Evolutionary conservation across 352 stramenopile genomes (phyloP), one percentile per base, ranked within the genome.

Genomic region (Phytophthora europaea): DNA sequence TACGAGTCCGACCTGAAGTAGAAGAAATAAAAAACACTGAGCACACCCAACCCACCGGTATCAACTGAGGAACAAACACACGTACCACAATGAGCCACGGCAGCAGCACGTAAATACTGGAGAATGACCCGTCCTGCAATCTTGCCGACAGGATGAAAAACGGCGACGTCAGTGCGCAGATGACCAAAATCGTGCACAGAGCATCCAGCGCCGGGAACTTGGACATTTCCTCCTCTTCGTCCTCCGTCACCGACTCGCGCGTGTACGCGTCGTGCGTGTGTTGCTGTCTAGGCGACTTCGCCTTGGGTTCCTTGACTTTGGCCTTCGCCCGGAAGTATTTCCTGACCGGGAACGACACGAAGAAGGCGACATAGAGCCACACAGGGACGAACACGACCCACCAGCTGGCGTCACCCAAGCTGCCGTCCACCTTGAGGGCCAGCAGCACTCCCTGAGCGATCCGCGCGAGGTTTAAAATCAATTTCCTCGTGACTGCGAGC

Each of bases 41-140:
- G 47, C 3, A 31, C 20, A 48, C 40, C 28, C 28, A 45, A 16
- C n/a, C 18, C n/a, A 26, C 1, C 16, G 10, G 45, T 52, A 13
- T 4, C 9, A 52, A 52, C 18, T 34, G 69, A 62, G 55, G 45
- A 5, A 20, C 16, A 40, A 23, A 43, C 9, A 23, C 12, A 76
- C 86, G 52, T 72, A 94, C 89, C 70, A 95, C 77, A 75, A 95
- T 93, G 59, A 94, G 87, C 85, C 85, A 94, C 52, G 89, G 89
- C 33, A 95, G 69, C 28, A 95, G 72, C 47, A 95, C 84, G 78
- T 94, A 95, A 48, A 95, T 87, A 59, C 80, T 83, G 38, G 89
- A 95, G 70, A 95, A 95, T 6, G 77, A 79, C 12, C 76, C 85
- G 60, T 84, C 73, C 52, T 95, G 72, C n/a, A 95, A 76, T 12